Percentiles rank a stretch among this genome's conserved stretches.
These are phyloP conservation scores for Populus hybrid DNA, from an alignment of 441 rosid species.

Conservation along the genomic window DNA sequence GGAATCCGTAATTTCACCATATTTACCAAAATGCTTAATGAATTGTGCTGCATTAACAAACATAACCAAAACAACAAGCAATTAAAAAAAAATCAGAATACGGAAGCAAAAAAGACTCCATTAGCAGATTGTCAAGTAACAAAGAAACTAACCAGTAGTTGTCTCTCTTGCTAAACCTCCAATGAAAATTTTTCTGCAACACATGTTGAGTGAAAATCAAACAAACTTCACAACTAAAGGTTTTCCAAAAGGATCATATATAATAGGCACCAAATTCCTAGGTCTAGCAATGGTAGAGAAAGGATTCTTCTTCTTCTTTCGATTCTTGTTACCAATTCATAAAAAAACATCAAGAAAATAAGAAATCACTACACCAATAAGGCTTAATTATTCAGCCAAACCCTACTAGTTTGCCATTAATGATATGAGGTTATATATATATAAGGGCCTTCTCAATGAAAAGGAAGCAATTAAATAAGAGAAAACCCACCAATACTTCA, in stretches of 20 bases:
- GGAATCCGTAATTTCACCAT: slow-evolving; percentile 92
- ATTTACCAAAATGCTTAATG: slow-evolving; percentile 73
- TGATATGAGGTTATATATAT: too few species aligned
- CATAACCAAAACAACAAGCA: neutral
- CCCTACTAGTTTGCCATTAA: too few species aligned
- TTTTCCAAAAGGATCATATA: neutral
- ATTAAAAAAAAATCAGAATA: neutral
- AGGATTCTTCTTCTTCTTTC: too few species aligned
- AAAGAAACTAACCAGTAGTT: slow-evolving; percentile 71
- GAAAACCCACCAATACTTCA: neutral
- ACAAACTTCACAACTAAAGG: neutral
- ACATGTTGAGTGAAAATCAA: slow-evolving; percentile 14
- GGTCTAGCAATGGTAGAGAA: neutral
- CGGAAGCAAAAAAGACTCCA: neutral
- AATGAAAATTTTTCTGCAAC: slow-evolving; percentile 85
- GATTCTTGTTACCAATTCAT: neutral
- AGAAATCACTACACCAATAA: neutral
- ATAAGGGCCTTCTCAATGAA: neutral
- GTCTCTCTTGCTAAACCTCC: slow-evolving; percentile 97
- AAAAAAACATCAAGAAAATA: neutral
- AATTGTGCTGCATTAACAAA: slow-evolving; percentile 64
- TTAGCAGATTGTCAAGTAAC: slow-evolving; percentile 3
- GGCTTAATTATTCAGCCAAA: too few species aligned
- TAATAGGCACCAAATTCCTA: neutral
- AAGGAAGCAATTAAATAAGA: neutral